Percentiles rank a stretch among this genome's conserved stretches.
phyloP scores from a whole-genome alignment of 495 filamentous ascomycete genomes.

The Aspergillus steynii region DNA sequence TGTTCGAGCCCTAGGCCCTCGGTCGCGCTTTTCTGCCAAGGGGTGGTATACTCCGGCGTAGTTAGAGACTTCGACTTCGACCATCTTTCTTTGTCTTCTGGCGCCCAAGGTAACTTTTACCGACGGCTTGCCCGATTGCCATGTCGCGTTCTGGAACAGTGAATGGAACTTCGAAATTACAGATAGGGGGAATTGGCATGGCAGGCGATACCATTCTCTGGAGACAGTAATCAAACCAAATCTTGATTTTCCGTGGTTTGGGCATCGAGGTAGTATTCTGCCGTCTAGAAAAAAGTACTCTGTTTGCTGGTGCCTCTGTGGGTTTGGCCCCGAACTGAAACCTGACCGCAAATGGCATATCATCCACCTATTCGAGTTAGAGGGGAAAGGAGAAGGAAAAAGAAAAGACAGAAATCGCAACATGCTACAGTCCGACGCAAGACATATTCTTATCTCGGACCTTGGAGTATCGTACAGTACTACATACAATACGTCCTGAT shows the following conservation, averaged over 20 bases:
- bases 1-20: no score
- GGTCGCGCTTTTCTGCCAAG: no score
- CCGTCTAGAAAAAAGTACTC: constrained; percentile 1
- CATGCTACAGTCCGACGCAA: no score
- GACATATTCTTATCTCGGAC: no score
- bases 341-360: constrained; percentile 4
- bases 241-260: background rate
- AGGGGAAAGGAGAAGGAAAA: background rate
- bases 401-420: background rate
- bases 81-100: background rate
- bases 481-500: background rate
- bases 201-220: background rate
- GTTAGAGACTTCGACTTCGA: no score
- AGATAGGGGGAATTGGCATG: no score
- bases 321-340: constrained; percentile 7
- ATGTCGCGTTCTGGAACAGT: no score
- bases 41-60: no score
- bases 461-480: no score
- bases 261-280: background rate
- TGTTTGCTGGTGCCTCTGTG: constrained; percentile 6
- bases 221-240: background rate
- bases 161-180: no score
- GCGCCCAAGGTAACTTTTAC: background rate
- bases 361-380: background rate
- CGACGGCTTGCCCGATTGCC: background rate